Conservation (phyloP, 2,329 filamentous ascomycete genomes). For the Lachnellula willkommii region DNA sequence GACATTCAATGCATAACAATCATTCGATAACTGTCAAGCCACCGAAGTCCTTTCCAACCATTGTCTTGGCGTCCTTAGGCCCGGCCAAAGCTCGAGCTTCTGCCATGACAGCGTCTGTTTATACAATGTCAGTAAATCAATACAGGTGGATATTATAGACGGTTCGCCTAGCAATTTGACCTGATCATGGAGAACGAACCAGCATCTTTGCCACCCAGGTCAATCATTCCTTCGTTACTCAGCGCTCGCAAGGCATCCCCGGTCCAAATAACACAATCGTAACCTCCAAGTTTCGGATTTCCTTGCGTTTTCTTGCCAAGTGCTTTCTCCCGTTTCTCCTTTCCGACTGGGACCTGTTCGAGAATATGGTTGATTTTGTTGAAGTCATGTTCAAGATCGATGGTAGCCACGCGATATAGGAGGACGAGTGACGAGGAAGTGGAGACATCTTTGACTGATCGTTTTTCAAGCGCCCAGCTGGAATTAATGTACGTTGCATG, state of each 20-base stretch:
- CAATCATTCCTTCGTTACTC: slow-evolving; percentile 12
- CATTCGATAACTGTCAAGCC: slow-evolving; percentile 15
- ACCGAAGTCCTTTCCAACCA: slow-evolving; percentile 23
- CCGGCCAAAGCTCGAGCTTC: slow-evolving; percentile 20
- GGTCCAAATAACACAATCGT: slow-evolving; percentile 25
- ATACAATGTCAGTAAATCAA: slow-evolving; percentile 2
- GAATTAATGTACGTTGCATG: slow-evolving; percentile 18
- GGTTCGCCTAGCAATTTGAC: not conserved
- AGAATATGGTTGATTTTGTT: slow-evolving; percentile 11
- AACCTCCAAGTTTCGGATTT: slow-evolving; percentile 20
- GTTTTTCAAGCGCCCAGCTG: slow-evolving; percentile 15
- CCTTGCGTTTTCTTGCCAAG: slow-evolving; percentile 12
- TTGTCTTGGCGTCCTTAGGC: slow-evolving; percentile 20
- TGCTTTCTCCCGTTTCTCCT: slow-evolving; percentile 9
- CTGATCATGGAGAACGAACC: slow-evolving; percentile 8
- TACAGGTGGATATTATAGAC: not conserved
- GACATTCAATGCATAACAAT: too few species aligned
- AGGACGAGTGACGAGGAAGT: slow-evolving; percentile 19
- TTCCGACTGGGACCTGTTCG: slow-evolving; percentile 17
- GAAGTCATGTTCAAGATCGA: slow-evolving; percentile 11
- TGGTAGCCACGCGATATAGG: slow-evolving; percentile 16
- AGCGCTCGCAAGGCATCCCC: slow-evolving; percentile 19
- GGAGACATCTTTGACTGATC: slow-evolving; percentile 16
- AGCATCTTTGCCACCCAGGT: slow-evolving; percentile 8
- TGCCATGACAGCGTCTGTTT: slow-evolving; percentile 18